Percentiles rank a stretch among this genome's conserved stretches.
phyloP scores from a whole-genome alignment of 495 filamentous ascomycete species.

The Cenococcum geophilum region DNA sequence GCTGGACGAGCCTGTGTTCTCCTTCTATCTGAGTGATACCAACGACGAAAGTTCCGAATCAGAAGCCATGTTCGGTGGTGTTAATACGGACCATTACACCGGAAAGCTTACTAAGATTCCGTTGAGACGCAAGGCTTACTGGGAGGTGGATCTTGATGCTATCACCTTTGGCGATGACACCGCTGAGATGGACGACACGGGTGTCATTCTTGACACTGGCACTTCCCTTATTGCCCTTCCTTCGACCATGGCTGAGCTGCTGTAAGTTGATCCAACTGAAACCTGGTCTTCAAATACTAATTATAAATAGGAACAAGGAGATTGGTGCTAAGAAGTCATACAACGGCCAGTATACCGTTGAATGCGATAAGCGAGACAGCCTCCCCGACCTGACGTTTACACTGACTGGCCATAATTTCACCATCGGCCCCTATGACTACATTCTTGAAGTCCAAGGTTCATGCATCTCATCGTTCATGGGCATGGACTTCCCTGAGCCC shows the following conservation, averaged over 20 bases:
- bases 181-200: conserved; percentile 86
- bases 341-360: conserved; percentile 90
- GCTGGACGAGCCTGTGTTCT: conserved; percentile 87
- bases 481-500: conserved; percentile 92
- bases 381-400: conserved; percentile 88
- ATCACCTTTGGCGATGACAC: conserved; percentile 78
- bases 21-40: conserved; percentile 86
- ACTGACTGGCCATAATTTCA: conserved; percentile 82
- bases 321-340: conserved; percentile 96
- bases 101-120: conserved; percentile 90
- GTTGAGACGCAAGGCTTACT: conserved; percentile 96
- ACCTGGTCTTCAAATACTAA: conserved; percentile 15
- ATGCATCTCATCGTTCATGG: conserved; percentile 96
- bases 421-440: conserved; percentile 85
- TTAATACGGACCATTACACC: conserved; percentile 78
- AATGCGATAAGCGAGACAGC: conserved; percentile 73
- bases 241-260: conserved; percentile 84
- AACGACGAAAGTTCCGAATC: conserved; percentile 69
- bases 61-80: conserved; percentile 86
- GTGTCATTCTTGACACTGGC: conserved; percentile 95
- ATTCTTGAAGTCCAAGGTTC: conserved; percentile 90
- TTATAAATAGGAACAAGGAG: conserved; percentile 65
- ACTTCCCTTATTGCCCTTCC: conserved; percentile 97
- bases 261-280: conserved; percentile 45
- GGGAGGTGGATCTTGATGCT: conserved; percentile 94